Base-by-base conservation (phyloP, 176 grass and related monocot species). In the Carex myosuroides region DNA sequence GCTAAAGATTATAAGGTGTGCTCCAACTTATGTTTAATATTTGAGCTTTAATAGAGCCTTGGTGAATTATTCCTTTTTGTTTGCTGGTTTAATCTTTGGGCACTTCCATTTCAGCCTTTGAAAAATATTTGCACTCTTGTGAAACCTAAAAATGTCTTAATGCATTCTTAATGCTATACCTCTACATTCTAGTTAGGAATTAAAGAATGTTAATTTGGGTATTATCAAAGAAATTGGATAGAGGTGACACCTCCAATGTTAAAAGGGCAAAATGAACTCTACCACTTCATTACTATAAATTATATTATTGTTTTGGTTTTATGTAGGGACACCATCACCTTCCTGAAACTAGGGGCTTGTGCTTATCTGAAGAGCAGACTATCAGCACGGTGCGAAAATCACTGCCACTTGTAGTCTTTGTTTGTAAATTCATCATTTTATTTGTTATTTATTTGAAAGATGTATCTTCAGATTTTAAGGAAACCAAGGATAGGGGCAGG, bases 321-420 rank as follows among this genome's bases (percentile, higher is more conserved):
- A 44, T 71, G 26, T 86, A 35, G 87, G 86, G 90, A 3, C 95
- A 98, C 50, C 89, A 94, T 87, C 95, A 94, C 84, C 90, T 98
- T 79, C 95, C 95, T 70, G 95, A 98, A 93, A 98, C 95, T 58
- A 94, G 95, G 91, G 92, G 95, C 68, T 90, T 98, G 46, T 98
- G 95, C 71, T 90, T 98, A 84, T 94, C 95, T 63, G 95, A 98
- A 89, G 95, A 98, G 64, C 92, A 94, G 73, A 98, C 92, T 84
- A 89, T 98, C 54, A 94, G 92, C 89, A 98, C 92, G 87, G 95
- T 98, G 57, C 85, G 84, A 71, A 85, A 65, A 53, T 64, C 4
- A 61, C 52, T 60, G 16, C 32, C 70, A 24, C 84, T 81, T 18
- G 0, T 72, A 84, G 74, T 64, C 9, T 85, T 32, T 80, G 8